Conservation (phyloP, 2,329 filamentous ascomycete genomes). For the Talaromyces marneffei region DNA sequence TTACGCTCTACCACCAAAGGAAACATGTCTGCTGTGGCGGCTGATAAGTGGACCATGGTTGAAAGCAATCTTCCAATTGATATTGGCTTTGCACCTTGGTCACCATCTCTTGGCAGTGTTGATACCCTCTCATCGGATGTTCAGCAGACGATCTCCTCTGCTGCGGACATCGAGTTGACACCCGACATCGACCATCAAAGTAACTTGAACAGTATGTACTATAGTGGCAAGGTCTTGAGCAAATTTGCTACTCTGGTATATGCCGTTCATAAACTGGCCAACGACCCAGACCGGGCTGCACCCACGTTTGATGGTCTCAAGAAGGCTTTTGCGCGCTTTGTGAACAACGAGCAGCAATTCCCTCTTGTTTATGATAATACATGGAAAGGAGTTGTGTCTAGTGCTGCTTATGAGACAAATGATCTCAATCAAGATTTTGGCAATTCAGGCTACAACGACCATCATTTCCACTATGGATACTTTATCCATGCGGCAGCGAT, state of each 20-base stretch:
- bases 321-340: constrained; percentile 60
- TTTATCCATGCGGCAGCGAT: constrained; percentile 82
- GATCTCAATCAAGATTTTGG: constrained; percentile 76
- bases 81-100: constrained; percentile 78
- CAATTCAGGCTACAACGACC: constrained; percentile 68
- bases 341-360: constrained; percentile 60
- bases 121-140: constrained; percentile 43
- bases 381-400: constrained; percentile 78
- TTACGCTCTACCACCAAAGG: constrained; percentile 84
- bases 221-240: constrained; percentile 75
- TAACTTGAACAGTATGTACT: constrained; percentile 84
- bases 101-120: constrained; percentile 42
- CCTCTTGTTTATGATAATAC: constrained; percentile 51
- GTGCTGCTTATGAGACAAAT: constrained; percentile 63
- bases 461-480: constrained; percentile 68
- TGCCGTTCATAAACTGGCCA: constrained; percentile 58
- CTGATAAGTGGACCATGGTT: constrained; percentile 69
- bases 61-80: constrained; percentile 66
- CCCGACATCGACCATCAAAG: constrained; percentile 69
- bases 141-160: constrained; percentile 53
- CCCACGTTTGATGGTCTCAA: constrained; percentile 59
- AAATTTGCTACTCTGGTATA: constrained; percentile 70
- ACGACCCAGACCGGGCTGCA: constrained; percentile 52
- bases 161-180: constrained; percentile 66
- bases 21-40: constrained; percentile 63